A percentile compares a stretch with the other conserved stretches of the same genome.
Evolutionary conservation across 495 filamentous ascomycete species (phyloP).

Genomic region (Talaromyces liani): DNA sequence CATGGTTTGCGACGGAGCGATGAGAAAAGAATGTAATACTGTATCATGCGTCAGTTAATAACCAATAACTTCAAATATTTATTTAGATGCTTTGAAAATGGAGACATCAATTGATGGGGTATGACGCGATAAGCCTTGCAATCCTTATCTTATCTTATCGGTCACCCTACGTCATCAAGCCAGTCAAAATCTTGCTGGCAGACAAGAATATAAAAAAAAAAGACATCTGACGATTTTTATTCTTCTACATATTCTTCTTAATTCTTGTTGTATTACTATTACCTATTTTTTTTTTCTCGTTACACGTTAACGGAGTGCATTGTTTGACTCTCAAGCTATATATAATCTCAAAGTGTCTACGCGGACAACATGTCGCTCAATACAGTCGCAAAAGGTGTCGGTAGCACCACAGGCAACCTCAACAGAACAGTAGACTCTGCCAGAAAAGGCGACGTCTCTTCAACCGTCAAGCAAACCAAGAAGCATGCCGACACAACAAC

Average conservation of each 20-base stretch:
- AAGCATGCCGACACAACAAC: slow-evolving; percentile 16
- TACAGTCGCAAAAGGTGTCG: slow-evolving; percentile 18
- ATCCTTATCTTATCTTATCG: neutral
- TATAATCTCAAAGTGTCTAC: neutral
- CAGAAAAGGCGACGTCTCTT: slow-evolving; percentile 12
- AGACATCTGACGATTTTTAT: neutral
- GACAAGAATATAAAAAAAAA: neutral
- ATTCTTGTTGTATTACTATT: neutral
- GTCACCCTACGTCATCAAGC: neutral
- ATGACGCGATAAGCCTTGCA: neutral
- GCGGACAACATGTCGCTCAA: slow-evolving; percentile 22
- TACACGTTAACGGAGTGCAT: neutral
- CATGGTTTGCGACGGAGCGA: neutral
- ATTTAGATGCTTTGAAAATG: too few relatives aligned
- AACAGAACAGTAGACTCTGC: neutral
- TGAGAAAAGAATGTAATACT: neutral
- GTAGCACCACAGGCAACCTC: slow-evolving; percentile 10
- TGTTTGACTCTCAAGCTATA: neutral
- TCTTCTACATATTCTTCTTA: neutral
- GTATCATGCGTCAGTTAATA: neutral
- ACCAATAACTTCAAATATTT: neutral
- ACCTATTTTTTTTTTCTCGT: neutral
- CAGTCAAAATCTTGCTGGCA: neutral
- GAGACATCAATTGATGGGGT: neutral
- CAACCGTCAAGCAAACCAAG: slow-evolving; percentile 13